Evolutionary conservation across 495 filamentous ascomycete genomes (phyloP), one percentile per base, ranked within the genome.

Genomic region (Aspergillus carlsbadensis): DNA sequence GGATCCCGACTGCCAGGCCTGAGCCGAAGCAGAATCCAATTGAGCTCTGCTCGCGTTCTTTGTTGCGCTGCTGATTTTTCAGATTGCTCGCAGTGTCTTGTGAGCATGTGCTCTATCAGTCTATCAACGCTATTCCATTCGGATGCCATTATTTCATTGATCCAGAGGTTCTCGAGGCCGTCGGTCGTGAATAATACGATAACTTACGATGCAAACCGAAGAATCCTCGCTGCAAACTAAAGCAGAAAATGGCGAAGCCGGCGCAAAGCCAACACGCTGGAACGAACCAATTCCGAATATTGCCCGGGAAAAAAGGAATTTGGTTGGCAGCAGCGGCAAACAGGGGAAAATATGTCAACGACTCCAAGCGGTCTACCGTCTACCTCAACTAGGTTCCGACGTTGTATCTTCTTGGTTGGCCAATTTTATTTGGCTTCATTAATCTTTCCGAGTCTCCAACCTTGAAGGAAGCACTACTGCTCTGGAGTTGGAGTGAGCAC

Each of bases 241-340:
- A 37, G 55, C 52, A 60, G 49, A 57, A 60, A 57, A 56, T 58
- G 60, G 60, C 46, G 54, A 56, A 45, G 55, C 63, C 64, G 60
- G 60, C 47, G 8, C 10, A 10, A 33, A 58, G 33, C 47, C 17
- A 37, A 48, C 35, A 18, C 13, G 35, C 41, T 54, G 57, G 39
- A 44, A 52, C 54, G 42, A 59, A 45, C 46, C 58, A 55, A 46
- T 57, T 63, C 60, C 64, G 61, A 66, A 59, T 20, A 53, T 59
- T 26, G 60, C 43, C 58, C 61, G 54, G 58, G 22, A 33, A 18
- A 40, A 47, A 39, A 29, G 31, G 55, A 64, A 54, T 54, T 61
- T 61, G 61, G 55, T 64, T 61, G 58, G 61, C 64, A 63, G 54
- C 54, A 61, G 61, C 60, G 60, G 60, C 56, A 62, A 60, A 56